Evolutionary conservation across 345 rosid genomes (phyloP).

Genomic region (Abelmoschus esculentus): DNA sequence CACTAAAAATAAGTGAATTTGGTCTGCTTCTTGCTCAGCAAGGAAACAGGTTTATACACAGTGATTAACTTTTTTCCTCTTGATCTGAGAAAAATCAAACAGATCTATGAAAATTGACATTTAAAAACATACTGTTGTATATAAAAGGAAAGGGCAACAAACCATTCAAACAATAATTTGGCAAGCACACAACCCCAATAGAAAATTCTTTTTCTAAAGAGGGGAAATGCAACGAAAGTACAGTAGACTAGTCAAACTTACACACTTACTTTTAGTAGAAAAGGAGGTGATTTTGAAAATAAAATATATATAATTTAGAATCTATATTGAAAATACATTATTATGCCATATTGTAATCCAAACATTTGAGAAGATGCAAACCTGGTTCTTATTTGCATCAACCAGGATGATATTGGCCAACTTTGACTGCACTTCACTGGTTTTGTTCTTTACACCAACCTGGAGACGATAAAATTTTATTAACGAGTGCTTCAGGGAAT

Average conservation of each 20-base stretch:
- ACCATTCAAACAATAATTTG: not conserved
- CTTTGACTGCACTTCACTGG: constrained; percentile 33
- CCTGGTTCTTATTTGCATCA: constrained; percentile 70
- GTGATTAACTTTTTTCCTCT: not conserved
- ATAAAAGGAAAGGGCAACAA: not conserved
- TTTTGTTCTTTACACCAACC: constrained; percentile 95
- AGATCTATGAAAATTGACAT: not conserved
- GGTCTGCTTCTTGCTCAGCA: too few species aligned
- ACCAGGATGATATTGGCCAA: constrained; percentile 37
- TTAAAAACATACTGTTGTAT: not conserved
- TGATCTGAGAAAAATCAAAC: not conserved
- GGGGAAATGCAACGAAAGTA: not conserved
- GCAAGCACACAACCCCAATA: not conserved
- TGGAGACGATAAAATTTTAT: constrained; percentile 21
- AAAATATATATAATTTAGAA: too few species aligned
- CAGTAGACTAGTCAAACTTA: not conserved
- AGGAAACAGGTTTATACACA: not conserved
- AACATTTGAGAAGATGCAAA: constrained; percentile 14
- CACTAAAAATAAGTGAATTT: too few species aligned
- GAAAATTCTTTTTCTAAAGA: not conserved
- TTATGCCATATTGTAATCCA: not conserved
- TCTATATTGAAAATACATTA: not conserved
- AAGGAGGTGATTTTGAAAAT: not conserved
- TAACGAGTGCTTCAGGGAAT: not conserved
- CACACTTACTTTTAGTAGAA: not conserved